These are phyloP conservation scores for Aristolochia contorta DNA, from an alignment of 164 flowering plant species.

Conservation along the genomic window DNA sequence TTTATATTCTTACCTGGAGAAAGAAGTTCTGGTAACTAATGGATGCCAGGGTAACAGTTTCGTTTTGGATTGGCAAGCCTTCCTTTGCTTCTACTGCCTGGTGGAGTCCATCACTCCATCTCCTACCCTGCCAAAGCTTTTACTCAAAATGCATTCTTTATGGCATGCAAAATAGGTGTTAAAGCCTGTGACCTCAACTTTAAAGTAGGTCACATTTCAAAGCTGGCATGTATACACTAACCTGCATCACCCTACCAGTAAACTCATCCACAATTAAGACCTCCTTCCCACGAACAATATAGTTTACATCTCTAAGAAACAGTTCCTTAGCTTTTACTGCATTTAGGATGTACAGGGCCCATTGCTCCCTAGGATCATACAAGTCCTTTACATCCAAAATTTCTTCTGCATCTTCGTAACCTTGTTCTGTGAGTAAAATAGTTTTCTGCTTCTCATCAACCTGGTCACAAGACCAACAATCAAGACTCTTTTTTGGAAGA, in stretches of 20 bases:
- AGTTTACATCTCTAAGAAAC: constrained; percentile 93
- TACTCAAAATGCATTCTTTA: too few relatives aligned
- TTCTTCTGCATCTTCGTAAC: constrained; percentile 97
- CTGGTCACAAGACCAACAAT: constrained; percentile 21
- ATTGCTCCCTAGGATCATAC: constrained; percentile 97
- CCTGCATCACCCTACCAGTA: constrained; percentile 99
- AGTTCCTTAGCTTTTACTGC: constrained; percentile 94
- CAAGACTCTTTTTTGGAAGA: background rate
- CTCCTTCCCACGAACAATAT: constrained; percentile 86
- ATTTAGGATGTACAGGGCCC: constrained; percentile 90
- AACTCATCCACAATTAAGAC: constrained; percentile 98
- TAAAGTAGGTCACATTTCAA: too few relatives aligned
- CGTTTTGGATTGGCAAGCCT: constrained; percentile 92
- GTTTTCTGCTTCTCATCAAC: constrained; percentile 97
- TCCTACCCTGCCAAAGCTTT: constrained; percentile 51
- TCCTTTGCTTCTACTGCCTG: constrained; percentile 99
- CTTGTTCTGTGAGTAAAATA: constrained; percentile 85
- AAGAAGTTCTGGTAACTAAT: constrained; percentile 98
- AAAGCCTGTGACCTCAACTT: too few relatives aligned
- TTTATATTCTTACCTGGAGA: constrained; percentile 57
- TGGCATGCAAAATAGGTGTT: too few relatives aligned
- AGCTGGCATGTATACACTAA: constrained; percentile 8
- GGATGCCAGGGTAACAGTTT: constrained; percentile 91
- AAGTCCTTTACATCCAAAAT: constrained; percentile 83
- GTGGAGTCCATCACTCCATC: constrained; percentile 99